Base-by-base conservation (phyloP, 331 rosid genomes). In the Malus hybrid region DNA sequence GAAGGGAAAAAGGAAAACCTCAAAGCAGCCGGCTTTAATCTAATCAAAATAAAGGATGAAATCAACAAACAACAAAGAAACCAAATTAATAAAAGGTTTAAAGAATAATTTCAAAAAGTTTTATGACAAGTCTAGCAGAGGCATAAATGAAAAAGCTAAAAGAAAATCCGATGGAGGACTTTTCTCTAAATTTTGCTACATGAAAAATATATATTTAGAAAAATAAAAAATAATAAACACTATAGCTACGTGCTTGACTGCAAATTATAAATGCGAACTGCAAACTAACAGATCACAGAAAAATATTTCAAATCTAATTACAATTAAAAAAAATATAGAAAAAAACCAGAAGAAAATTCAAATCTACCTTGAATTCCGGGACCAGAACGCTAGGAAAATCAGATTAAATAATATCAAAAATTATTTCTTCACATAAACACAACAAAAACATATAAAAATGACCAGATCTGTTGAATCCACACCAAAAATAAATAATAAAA, bases 391-490 rank as follows among this genome's bases (percentile, higher is more conserved):
- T 2, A 36, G 22, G 7, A 9, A 28, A 62, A 28, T 29, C 61
- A 44, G 15, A 74, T 46, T 11, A 44, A 39, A 18, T 28, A 61
- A 18, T 19, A 32, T 36, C 14, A 2, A 13, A 15, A 50, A 50
- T 6, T 16, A 50, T 50, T 50, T 50, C 9, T 14, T 5, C 46
- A 48, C 5, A 55, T 3, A 15, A 24, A 26, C 24, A 39, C 4
- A 5, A 29, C 33, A 28, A 67, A 64, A 26, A 6, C 9, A 33
- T 18, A 33, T 1, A 75, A 30, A 16, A 22, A 10, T 39, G 0
- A 32, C 44, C 71, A 72, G 78, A 81, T 76, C 81, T 71, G 74
- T 56, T 48, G 24, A 18, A 5, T 20, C n/a, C 26, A 10, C 24
- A 30, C 30, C 26, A 4, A 20, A 28, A 39, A 7, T 26, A 57